phyloP scores from a whole-genome alignment of 495 filamentous ascomycete species.

The Xylaria venustula region DNA sequence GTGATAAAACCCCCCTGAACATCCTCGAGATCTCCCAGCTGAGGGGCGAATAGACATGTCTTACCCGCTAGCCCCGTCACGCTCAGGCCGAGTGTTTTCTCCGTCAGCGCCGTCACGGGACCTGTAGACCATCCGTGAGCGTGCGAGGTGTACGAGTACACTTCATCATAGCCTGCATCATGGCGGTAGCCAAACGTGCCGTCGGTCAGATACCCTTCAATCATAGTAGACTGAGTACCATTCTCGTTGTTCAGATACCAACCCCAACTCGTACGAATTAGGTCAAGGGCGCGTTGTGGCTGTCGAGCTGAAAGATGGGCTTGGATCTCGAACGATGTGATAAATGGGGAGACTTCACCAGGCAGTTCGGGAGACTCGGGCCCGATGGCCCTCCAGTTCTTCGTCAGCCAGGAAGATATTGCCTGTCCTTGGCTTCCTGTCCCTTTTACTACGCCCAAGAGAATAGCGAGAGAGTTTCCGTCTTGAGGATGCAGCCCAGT shows the following conservation, averaged over 20 bases:
- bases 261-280: constrained; percentile 62
- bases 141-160: constrained; percentile 56
- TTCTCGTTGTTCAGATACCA: constrained; percentile 61
- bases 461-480: constrained; percentile 49
- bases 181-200: constrained; percentile 60
- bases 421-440: constrained; percentile 23
- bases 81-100: constrained; percentile 56
- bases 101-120: constrained; percentile 57
- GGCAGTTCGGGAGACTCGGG: constrained; percentile 57
- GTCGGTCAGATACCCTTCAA: constrained; percentile 60
- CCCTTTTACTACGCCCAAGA: constrained; percentile 37
- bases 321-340: constrained; percentile 63
- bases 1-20: constrained; percentile 61
- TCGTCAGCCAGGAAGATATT: constrained; percentile 48
- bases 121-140: constrained; percentile 62
- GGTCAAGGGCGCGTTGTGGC: constrained; percentile 52
- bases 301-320: constrained; percentile 56
- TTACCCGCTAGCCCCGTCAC: constrained; percentile 48
- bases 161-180: constrained; percentile 47
- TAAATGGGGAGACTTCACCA: constrained; percentile 62
- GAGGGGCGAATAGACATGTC: constrained; percentile 57
- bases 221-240: constrained; percentile 61
- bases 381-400: constrained; percentile 57
- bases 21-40: constrained; percentile 54
- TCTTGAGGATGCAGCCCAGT: constrained; percentile 49